Evolutionary conservation across 108 stramenopile species (phyloP).

Genomic region (Nitzschia sp.): DNA sequence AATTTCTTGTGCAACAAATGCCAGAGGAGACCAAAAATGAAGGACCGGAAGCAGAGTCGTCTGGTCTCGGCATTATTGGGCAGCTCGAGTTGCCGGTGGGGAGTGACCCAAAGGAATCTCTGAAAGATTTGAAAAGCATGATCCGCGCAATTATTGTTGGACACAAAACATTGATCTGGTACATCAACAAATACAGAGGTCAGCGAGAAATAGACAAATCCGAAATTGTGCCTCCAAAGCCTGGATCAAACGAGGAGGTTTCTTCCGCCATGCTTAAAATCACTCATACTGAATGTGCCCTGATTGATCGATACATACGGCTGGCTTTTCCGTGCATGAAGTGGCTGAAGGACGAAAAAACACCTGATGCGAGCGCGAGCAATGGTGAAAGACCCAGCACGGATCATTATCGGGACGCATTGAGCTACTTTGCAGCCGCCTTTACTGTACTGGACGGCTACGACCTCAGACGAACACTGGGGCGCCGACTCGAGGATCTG

Average conservation of each 20-base stretch:
- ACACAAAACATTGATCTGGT: slow-evolving; percentile 93
- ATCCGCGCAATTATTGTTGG: slow-evolving; percentile 89
- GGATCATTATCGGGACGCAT: slow-evolving; percentile 47
- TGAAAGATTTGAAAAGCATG: slow-evolving; percentile 71
- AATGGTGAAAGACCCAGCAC: slow-evolving; percentile 4
- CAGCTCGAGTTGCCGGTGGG: slow-evolving; percentile 10
- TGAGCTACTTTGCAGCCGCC: slow-evolving; percentile 87
- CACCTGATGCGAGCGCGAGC: slow-evolving; percentile 15
- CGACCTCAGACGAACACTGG: slow-evolving; percentile 73
- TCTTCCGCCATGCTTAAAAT: slow-evolving; percentile 54
- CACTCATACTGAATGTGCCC: slow-evolving; percentile 75
- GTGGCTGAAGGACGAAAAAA: slow-evolving; percentile 49
- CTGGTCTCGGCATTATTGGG: background rate
- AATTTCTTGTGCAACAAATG: background rate
- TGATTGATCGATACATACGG: slow-evolving; percentile 79
- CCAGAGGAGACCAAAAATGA: slow-evolving; percentile 18
- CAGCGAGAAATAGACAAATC: slow-evolving; percentile 54
- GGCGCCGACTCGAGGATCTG: slow-evolving; percentile 66
- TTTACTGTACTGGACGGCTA: slow-evolving; percentile 85
- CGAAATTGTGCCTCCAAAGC: slow-evolving; percentile 10
- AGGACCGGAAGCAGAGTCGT: background rate
- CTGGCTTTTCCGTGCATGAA: slow-evolving; percentile 82
- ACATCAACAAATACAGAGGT: slow-evolving; percentile 79
- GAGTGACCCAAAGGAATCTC: slow-evolving; percentile 32
- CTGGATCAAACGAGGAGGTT: slow-evolving; percentile 59